Conservation (phyloP, 768 basidiomycete genomes). For the Multifurca ochricompacta region DNA sequence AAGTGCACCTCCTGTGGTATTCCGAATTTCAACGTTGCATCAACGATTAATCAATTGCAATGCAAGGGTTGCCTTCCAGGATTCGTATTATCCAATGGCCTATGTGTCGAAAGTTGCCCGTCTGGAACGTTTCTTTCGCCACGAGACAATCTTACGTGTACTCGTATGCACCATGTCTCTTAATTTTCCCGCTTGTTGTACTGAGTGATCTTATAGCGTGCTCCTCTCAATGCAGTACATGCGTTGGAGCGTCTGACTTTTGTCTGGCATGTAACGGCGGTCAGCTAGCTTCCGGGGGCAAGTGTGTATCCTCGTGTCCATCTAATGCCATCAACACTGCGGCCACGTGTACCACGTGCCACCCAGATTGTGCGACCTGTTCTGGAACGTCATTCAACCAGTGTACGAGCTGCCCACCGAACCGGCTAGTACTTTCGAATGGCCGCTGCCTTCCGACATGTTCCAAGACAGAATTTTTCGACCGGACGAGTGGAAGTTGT, state of each 20-base stretch:
- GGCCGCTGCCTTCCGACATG: constrained; percentile 79
- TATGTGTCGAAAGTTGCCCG: constrained; percentile 66
- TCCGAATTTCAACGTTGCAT: constrained; percentile 59
- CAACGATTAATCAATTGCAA: constrained; percentile 55
- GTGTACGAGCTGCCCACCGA: constrained; percentile 62
- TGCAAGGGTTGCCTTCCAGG: constrained; percentile 79
- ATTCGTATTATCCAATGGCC: constrained; percentile 58
- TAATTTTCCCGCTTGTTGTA: background rate
- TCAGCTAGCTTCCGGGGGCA: constrained; percentile 61
- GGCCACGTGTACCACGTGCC: constrained; percentile 65
- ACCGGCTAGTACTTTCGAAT: constrained; percentile 62
- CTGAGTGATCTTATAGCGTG: constrained; percentile 40
- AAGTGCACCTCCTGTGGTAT: constrained; percentile 77
- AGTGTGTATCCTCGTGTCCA: constrained; percentile 72
- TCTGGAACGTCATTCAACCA: constrained; percentile 71
- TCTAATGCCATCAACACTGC: constrained; percentile 59
- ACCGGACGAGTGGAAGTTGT: constrained; percentile 54
- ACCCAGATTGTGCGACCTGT: constrained; percentile 82
- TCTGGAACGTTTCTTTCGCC: constrained; percentile 64
- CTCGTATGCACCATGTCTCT: constrained; percentile 39
- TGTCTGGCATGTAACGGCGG: constrained; percentile 67
- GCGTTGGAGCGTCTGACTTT: constrained; percentile 55
- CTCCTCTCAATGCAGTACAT: constrained; percentile 65
- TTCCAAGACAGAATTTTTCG: constrained; percentile 63
- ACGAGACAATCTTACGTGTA: constrained; percentile 66